Evolutionary conservation across 2,329 filamentous ascomycete species (phyloP), one percentile per base, ranked within the genome.

Genomic region (Claviceps pazoutovae): DNA sequence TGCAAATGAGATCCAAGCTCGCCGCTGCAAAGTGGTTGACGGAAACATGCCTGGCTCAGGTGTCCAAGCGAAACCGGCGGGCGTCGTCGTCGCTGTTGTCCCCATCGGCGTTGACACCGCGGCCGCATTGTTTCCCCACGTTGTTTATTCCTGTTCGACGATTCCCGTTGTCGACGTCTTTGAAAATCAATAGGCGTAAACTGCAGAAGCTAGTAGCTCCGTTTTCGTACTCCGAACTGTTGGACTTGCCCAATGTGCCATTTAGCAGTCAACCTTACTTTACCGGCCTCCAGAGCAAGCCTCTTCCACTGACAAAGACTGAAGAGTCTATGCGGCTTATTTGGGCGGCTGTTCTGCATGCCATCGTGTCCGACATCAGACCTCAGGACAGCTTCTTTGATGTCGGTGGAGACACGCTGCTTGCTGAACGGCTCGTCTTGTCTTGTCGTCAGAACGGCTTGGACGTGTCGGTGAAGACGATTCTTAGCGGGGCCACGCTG

Each of bases 161-260:
- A 11, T 66, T 79, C 19, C 76, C 76, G 0, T 58, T 77, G 21
- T 76, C 74, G 0, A 64, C 69, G 0, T 74, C 73, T 0, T 65
- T 78, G 50, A 74, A 79, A 56, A 67, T 78, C 42, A 72, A 78
- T 56, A 67, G 73, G 1, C 64, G 68, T 17, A 70, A 70, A 50
- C 66, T 79, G 7, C 71, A 73, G 52, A 71, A 68, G 54, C 66
- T 72, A 54, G 70, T 72, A 30, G 58, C 67, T 0, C 66, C 67
- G 0, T 54, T 75, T 9, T 69, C 71, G 0, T 67, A 67, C 5
- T 62, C 69, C 2, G 68, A 76, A 53, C 64, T 78, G 1, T 52
- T 72, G 1, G 65, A 62, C 0, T 62, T 78, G 34, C 36, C 56
- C 9, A 56, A 56, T 11, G 55, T 54, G 14, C 14, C 67, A 68